Conservation (phyloP, 805 yeast species). For the Hanseniaspora valbyensis region DNA sequence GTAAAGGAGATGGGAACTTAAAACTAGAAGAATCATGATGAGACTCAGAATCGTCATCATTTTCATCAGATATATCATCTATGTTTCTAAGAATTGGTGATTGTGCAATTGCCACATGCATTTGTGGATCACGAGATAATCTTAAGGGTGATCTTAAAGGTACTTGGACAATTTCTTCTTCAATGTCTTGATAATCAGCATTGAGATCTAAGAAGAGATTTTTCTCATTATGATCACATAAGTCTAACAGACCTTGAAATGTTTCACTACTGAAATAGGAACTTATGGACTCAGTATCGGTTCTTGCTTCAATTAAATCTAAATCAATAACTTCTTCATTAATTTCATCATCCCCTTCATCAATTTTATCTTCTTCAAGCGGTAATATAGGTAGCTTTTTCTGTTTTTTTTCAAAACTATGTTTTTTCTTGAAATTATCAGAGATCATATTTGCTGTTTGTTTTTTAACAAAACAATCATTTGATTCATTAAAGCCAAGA, state of each 20-base stretch:
- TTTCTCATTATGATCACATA: neutral
- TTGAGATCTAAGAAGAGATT: neutral
- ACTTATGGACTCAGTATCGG: neutral
- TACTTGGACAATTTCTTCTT: neutral
- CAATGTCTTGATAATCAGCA: neutral
- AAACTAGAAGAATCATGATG: too few relatives aligned
- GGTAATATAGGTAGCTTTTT: neutral
- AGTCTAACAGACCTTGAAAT: neutral
- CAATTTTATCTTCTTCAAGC: neutral
- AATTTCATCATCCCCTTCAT: neutral
- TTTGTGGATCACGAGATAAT: neutral
- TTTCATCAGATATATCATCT: too few relatives aligned
- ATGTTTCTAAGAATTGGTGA: neutral
- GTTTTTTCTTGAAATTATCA: neutral
- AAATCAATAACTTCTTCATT: neutral
- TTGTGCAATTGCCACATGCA: neutral
- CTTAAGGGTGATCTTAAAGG: neutral
- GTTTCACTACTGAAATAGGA: neutral
- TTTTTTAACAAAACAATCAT: neutral
- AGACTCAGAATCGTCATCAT: too few relatives aligned
- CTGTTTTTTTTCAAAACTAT: neutral
- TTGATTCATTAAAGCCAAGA: neutral
- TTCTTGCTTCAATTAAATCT: neutral
- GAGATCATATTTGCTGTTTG: neutral
- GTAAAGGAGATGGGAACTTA: too few relatives aligned